Percentiles rank a stretch among this genome's conserved stretches.
phyloP scores from a whole-genome alignment of 331 rosid species.

The Arachis monticola region DNA sequence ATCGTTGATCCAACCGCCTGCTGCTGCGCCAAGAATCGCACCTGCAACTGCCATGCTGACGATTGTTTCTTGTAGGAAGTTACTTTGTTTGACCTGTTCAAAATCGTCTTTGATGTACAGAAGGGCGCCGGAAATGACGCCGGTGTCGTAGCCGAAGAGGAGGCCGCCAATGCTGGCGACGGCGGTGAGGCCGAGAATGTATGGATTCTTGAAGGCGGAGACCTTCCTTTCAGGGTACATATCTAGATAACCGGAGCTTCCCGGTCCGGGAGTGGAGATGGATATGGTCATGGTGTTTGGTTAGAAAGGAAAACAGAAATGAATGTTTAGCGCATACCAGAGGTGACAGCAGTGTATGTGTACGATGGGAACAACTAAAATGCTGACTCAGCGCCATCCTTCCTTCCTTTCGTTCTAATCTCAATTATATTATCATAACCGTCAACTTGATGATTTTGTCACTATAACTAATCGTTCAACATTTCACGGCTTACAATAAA shows the following conservation, averaged over 20 bases:
- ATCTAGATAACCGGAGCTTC: constrained; percentile 49
- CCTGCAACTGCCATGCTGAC: constrained; percentile 52
- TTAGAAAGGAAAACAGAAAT: too few relatives aligned
- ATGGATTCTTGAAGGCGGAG: constrained; percentile 43
- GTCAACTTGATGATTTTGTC: too few relatives aligned
- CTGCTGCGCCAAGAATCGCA: constrained; percentile 47
- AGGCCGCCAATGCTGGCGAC: constrained; percentile 51
- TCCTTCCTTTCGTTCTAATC: too few relatives aligned
- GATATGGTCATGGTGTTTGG: constrained; percentile 16
- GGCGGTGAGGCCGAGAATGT: constrained; percentile 48
- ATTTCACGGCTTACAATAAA: too few relatives aligned
- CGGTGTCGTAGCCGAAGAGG: constrained; percentile 58
- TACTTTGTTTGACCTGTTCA: constrained; percentile 28
- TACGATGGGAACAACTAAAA: too few relatives aligned
- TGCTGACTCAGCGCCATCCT: too few relatives aligned
- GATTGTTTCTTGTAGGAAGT: constrained; percentile 50
- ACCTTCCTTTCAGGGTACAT: constrained; percentile 45
- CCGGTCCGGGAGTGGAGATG: constrained; percentile 1
- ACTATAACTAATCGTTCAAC: too few relatives aligned
- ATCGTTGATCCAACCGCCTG: constrained; percentile 50
- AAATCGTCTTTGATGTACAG: constrained; percentile 53
- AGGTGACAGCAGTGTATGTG: too few relatives aligned
- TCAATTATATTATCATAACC: too few relatives aligned
- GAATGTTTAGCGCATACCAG: too few relatives aligned
- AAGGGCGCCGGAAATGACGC: constrained; percentile 59